Evolutionary conservation across 176 grass and related monocot species (phyloP).

Genomic region (Panicum miliaceum): DNA sequence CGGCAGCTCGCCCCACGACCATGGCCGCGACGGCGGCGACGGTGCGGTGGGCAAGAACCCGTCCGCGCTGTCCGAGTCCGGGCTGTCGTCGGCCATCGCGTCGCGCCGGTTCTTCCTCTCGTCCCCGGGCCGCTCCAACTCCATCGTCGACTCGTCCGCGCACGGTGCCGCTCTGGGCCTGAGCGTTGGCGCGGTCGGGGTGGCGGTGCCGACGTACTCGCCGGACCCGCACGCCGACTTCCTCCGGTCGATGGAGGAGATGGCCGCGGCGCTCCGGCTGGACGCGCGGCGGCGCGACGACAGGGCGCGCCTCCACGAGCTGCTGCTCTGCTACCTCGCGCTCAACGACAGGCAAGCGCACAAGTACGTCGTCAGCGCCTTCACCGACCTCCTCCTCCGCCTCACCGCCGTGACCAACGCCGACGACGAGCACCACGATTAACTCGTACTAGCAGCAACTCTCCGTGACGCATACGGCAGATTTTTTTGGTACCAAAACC

Average conservation of each 20-base stretch:
- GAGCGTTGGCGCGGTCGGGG: constrained; percentile 59
- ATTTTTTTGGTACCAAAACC: constrained; percentile 18
- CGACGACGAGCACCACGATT: constrained; percentile 13
- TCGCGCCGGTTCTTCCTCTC: constrained; percentile 88
- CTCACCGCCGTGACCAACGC: constrained; percentile 42
- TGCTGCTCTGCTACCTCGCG: constrained; percentile 95
- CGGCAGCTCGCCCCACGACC: constrained; percentile 40
- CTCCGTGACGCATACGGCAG: constrained; percentile 1
- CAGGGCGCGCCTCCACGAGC: constrained; percentile 81
- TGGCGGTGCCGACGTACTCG: constrained; percentile 91
- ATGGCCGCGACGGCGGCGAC: not conserved
- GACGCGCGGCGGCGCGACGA: constrained; percentile 60
- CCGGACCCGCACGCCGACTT: constrained; percentile 94
- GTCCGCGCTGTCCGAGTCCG: constrained; percentile 42
- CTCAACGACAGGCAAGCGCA: constrained; percentile 86
- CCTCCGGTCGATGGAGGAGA: constrained; percentile 93
- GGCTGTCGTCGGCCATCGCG: constrained; percentile 88
- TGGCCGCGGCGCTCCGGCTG: constrained; percentile 73
- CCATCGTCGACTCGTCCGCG: constrained; percentile 73
- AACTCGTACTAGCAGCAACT: not conserved
- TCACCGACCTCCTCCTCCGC: constrained; percentile 89
- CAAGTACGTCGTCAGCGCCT: constrained; percentile 91
- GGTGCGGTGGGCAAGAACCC: constrained; percentile 41
- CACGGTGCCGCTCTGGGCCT: constrained; percentile 24
- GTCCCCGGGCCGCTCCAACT: constrained; percentile 80